Percentiles rank a stretch among this genome's conserved stretches.
Conservation (phyloP, 108 stramenopile genomes). For the Nitzschia sp. region DNA sequence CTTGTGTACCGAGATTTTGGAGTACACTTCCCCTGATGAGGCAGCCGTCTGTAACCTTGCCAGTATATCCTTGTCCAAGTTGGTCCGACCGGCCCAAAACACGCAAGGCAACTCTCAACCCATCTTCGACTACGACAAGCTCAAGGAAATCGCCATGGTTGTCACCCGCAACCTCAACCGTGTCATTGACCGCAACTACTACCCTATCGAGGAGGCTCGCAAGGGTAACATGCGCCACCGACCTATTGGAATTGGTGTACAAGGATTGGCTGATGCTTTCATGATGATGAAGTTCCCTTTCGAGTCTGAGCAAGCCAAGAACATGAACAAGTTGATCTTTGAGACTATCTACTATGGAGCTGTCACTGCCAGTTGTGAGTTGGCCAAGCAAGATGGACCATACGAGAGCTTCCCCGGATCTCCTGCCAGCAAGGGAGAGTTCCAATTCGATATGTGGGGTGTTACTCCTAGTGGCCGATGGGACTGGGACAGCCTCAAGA, state of each 20-base stretch:
- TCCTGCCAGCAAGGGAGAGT: slow-evolving; percentile 91
- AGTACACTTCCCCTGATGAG: slow-evolving; percentile 98
- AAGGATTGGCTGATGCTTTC: slow-evolving; percentile 98
- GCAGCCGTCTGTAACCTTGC: slow-evolving; percentile 99
- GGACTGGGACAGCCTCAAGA: slow-evolving; percentile 94
- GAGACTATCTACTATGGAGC: slow-evolving; percentile 99
- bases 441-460: slow-evolving; percentile 99
- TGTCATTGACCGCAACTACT: slow-evolving; percentile 98
- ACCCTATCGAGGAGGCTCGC: slow-evolving; percentile 88
- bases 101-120: slow-evolving; percentile 29
- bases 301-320: slow-evolving; percentile 81
- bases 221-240: slow-evolving; percentile 96
- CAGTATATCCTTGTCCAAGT: slow-evolving; percentile 92
- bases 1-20: slow-evolving; percentile 97
- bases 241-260: slow-evolving; percentile 99
- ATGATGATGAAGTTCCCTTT: slow-evolving; percentile 94
- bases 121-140: slow-evolving; percentile 86
- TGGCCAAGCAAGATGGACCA: slow-evolving; percentile 89
- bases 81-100: slow-evolving; percentile 57
- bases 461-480: slow-evolving; percentile 78
- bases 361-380: slow-evolving; percentile 86
- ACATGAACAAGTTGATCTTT: slow-evolving; percentile 95
- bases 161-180: slow-evolving; percentile 96
- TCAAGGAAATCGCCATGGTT: slow-evolving; percentile 88
- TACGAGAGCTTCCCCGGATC: slow-evolving; percentile 95